A percentile compares a stretch with the other conserved stretches of the same genome.
These are phyloP conservation scores for Fusarium algeriense DNA, from an alignment of 2,329 filamentous ascomycete genomes.

Conservation along the genomic window DNA sequence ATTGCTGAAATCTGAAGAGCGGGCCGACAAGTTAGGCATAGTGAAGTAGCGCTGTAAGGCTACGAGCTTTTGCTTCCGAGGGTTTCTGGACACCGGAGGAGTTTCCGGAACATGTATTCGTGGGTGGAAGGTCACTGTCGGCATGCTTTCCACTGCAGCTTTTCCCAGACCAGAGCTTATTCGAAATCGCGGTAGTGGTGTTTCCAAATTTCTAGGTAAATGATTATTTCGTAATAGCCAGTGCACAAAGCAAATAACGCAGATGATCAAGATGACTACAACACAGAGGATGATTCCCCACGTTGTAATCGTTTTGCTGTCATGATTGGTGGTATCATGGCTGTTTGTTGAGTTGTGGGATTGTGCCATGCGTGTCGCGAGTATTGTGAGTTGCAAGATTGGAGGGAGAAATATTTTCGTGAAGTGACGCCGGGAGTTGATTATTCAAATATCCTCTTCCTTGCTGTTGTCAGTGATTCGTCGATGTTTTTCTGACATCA, in stretches of 20 bases:
- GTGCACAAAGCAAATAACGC: conserved; percentile 8
- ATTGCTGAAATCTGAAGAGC: rapidly evolving
- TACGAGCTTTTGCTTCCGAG: neutral
- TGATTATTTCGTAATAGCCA: neutral
- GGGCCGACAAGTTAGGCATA: neutral
- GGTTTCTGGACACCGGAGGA: neutral
- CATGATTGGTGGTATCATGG: neutral
- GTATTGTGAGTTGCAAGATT: rapidly evolving
- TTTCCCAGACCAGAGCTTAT: neutral
- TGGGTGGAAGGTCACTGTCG: conserved; percentile 1
- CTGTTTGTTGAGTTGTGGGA: neutral
- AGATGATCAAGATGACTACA: neutral
- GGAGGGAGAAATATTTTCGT: neutral
- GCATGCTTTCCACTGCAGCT: conserved; percentile 16
- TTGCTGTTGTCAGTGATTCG: neutral
- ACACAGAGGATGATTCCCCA: conserved; percentile 8
- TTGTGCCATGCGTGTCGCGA: neutral
- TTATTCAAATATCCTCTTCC: neutral
- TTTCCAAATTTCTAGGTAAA: neutral
- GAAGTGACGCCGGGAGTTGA: too few species aligned
- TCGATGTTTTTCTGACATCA: neutral
- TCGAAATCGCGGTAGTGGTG: conserved; percentile 4
- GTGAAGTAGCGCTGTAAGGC: neutral
- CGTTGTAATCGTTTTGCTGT: neutral
- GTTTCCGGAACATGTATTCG: neutral